Evolutionary conservation across 805 yeast genomes (phyloP).

Genomic region (Nakazawaea pomicola): DNA sequence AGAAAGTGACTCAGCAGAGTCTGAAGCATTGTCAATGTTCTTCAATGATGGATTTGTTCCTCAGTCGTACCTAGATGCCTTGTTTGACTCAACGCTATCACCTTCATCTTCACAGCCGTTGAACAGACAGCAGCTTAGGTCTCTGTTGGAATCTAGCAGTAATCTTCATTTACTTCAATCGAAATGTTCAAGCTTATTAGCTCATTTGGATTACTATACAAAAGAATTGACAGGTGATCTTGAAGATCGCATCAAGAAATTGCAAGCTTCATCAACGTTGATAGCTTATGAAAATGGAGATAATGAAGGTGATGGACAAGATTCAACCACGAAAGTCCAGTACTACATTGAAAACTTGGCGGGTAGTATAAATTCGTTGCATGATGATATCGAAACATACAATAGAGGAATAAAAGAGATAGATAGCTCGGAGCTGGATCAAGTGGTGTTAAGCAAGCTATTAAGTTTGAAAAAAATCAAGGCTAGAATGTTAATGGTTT

Average conservation of each 20-base stretch:
- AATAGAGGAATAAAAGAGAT: constrained; percentile 20
- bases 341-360: constrained; percentile 60
- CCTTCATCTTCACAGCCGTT: constrained; percentile 12
- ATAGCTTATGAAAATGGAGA: constrained; percentile 22
- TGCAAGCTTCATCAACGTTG: constrained; percentile 48
- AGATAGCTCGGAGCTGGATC: constrained; percentile 15
- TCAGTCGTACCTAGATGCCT: constrained; percentile 58
- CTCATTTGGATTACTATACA: constrained; percentile 60
- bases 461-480: constrained; percentile 40
- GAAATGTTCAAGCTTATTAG: constrained; percentile 44
- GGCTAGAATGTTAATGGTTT: constrained; percentile 39
- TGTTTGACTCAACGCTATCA: constrained; percentile 38
- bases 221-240: constrained; percentile 52
- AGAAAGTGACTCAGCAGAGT: constrained; percentile 16
- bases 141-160: constrained; percentile 15
- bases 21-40: constrained; percentile 57
- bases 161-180: constrained; percentile 38
- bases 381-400: constrained; percentile 37
- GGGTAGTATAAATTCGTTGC: constrained; percentile 52
- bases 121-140: constrained; percentile 6
- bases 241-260: constrained; percentile 40
- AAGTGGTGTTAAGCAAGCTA: constrained; percentile 30
- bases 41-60: constrained; percentile 64
- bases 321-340: constrained; percentile 53
- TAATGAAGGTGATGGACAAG: constrained; percentile 15